Evolutionary conservation across 2,329 filamentous ascomycete genomes (phyloP).

Genomic region (Capronia coronata): DNA sequence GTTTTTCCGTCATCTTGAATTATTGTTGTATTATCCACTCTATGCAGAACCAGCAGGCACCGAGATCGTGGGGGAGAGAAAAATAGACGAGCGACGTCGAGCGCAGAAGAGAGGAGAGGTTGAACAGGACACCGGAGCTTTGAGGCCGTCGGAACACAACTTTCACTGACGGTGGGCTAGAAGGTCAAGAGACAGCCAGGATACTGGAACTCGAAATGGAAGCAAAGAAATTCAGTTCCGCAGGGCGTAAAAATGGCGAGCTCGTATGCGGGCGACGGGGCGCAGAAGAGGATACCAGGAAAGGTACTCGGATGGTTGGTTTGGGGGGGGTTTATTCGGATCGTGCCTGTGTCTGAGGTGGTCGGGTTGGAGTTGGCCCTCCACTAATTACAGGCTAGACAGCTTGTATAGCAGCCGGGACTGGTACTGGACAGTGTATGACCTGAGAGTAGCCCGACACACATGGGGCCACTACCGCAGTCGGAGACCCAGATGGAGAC

Average conservation of each 20-base stretch:
- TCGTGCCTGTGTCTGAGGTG: too few relatives aligned
- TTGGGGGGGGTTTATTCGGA: too few relatives aligned
- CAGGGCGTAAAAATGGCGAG: background rate
- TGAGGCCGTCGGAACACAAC: background rate
- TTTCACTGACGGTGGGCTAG: background rate
- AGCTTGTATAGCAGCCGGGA: too few relatives aligned
- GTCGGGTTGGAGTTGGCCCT: too few relatives aligned
- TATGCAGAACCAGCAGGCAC: background rate
- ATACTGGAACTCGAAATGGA: background rate
- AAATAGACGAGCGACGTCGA: background rate
- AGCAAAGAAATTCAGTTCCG: background rate
- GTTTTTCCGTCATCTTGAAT: constrained; percentile 48
- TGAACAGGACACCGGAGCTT: background rate
- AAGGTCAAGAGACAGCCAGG: background rate
- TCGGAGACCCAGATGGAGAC: too few relatives aligned
- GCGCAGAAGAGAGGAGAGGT: background rate
- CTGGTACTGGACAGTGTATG: too few relatives aligned
- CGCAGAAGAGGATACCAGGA: too few relatives aligned
- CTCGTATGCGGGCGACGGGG: too few relatives aligned
- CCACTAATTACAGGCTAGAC: too few relatives aligned
- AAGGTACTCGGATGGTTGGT: background rate
- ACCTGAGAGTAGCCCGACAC: too few relatives aligned
- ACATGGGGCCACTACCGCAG: too few relatives aligned
- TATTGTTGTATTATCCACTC: constrained; percentile 8
- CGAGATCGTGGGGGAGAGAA: background rate